Evolutionary conservation across 495 filamentous ascomycete species (phyloP), one percentile per base, ranked within the genome.

Genomic region (Xylaria nigripes): DNA sequence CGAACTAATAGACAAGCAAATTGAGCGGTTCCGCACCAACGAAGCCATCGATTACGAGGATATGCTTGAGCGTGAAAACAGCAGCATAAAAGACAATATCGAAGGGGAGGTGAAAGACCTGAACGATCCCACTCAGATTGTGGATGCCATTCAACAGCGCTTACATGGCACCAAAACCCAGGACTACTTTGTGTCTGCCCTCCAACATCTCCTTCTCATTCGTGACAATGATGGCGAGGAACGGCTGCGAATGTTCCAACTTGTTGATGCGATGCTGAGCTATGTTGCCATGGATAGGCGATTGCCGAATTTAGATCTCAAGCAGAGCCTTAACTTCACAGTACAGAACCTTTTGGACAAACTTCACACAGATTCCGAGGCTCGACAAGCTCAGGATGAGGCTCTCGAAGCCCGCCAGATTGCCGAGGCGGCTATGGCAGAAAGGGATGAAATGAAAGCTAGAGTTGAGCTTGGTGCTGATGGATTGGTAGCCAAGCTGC

Each of bases 41-140:
- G 93, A 96, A 65, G 90, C 89, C 30, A 94, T 96, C 63, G 93
- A 98, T 71, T 96, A 97, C 67, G 93, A 98, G 72, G 94, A 97
- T 66, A 82, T 96, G 59, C 80, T 96, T 30, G 94, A 98, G 68
- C 79, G 86, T 47, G 94, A 97, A 73, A 86, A 83, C 58, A 89
- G 82, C 61, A 93, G 87, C 65, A 87, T 92, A 68, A 89, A 89
- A 68, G 91, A 96, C 64, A 87, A 82, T 62, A 74, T 94, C 49
- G 94, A 96, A 54, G 92, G 86, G 10, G 90, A 96, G 59, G 81
- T 89, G 56, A 95, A 90, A 71, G 93, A 98, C 67, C 81, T 98
- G 68, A 93, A 85, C 64, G 94, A 98, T 68, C 93, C 93, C 3
- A 72, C 82, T 29, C 89, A 96, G 66, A 95, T 98, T 50, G 89